Percentiles rank a stretch among this genome's conserved stretches.
phyloP scores from a whole-genome alignment of 2,329 filamentous ascomycete species.

The Thelonectria discophora region DNA sequence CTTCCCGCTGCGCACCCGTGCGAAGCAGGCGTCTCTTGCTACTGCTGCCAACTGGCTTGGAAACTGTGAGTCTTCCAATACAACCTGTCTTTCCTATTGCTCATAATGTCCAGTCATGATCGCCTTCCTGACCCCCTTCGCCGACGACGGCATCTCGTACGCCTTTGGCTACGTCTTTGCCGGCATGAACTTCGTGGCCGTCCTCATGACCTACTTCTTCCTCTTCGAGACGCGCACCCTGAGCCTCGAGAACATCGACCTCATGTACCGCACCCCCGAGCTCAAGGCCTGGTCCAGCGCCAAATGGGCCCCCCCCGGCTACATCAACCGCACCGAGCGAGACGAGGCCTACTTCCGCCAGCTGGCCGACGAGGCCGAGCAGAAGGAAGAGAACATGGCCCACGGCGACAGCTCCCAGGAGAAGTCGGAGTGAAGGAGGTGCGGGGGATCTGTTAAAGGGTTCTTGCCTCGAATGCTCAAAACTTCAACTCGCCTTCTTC shows the following conservation, averaged over 20 bases:
- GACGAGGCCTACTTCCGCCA: slow-evolving; percentile 43
- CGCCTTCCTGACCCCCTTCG: slow-evolving; percentile 74
- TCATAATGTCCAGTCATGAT: slow-evolving; percentile 71
- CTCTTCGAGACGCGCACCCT: slow-evolving; percentile 72
- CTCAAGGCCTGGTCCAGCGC: slow-evolving; percentile 69
- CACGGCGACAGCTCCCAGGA: slow-evolving; percentile 12
- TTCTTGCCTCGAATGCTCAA: neutral
- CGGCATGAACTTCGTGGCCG: slow-evolving; percentile 66
- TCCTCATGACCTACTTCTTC: slow-evolving; percentile 73
- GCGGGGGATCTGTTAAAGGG: neutral
- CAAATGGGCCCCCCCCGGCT: slow-evolving; percentile 61
- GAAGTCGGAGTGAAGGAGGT: slow-evolving; percentile 20
- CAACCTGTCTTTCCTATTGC: too few relatives aligned
- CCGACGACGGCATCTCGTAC: slow-evolving; percentile 68
- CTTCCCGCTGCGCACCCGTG: slow-evolving; percentile 65
- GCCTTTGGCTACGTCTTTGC: slow-evolving; percentile 73
- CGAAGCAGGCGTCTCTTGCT: slow-evolving; percentile 61
- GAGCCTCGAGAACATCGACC: slow-evolving; percentile 76
- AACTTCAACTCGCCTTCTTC: neutral
- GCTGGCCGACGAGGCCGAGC: neutral
- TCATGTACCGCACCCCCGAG: slow-evolving; percentile 69
- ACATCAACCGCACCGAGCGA: slow-evolving; percentile 50
- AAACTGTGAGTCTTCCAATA: slow-evolving; percentile 56
- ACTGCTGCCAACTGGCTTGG: slow-evolving; percentile 65
- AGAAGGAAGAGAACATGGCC: slow-evolving; percentile 16